Evolutionary conservation across 1,139 yeast species (phyloP).

Genomic region (Candida glucosophila): DNA sequence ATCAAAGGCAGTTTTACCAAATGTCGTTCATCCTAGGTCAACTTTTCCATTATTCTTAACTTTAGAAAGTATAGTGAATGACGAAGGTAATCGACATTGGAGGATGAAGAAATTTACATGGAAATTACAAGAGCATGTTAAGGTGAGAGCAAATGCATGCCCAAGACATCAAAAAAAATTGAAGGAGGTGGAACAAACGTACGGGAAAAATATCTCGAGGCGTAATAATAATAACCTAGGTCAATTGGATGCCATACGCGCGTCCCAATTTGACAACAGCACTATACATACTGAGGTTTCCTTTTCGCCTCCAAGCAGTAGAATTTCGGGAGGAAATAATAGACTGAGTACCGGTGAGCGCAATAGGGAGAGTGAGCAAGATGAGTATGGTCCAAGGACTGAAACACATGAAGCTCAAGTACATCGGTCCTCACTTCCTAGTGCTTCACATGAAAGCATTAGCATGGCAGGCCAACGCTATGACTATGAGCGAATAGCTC

Average conservation of each 20-base stretch:
- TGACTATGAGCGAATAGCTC: too few relatives aligned
- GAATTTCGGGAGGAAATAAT: not conserved
- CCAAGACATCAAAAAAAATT: slow-evolving; percentile 43
- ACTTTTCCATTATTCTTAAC: slow-evolving; percentile 75
- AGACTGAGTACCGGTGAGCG: not conserved
- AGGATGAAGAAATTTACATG: slow-evolving; percentile 83
- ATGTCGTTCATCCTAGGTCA: slow-evolving; percentile 82
- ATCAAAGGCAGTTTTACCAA: slow-evolving; percentile 80
- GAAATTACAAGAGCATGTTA: slow-evolving; percentile 80
- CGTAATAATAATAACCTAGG: slow-evolving; percentile 3
- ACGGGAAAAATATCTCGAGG: slow-evolving; percentile 14
- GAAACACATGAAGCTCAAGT: slow-evolving; percentile 11
- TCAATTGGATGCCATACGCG: slow-evolving; percentile 4
- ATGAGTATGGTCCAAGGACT: not conserved
- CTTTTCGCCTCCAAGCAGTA: slow-evolving; percentile 7
- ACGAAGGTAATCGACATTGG: slow-evolving; percentile 63
- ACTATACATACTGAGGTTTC: slow-evolving; percentile 27
- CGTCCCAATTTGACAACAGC: slow-evolving; percentile 26
- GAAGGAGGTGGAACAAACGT: slow-evolving; percentile 36
- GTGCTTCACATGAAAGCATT: not conserved
- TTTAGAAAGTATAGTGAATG: slow-evolving; percentile 64
- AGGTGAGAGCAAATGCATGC: slow-evolving; percentile 54
- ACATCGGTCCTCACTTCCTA: slow-evolving; percentile 9
- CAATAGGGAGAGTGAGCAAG: slow-evolving; percentile 1
- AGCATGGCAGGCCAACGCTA: slow-evolving; percentile 1